Conservation (phyloP, 108 stramenopile genomes). For the Fragilariopsis cylindrus region DNA sequence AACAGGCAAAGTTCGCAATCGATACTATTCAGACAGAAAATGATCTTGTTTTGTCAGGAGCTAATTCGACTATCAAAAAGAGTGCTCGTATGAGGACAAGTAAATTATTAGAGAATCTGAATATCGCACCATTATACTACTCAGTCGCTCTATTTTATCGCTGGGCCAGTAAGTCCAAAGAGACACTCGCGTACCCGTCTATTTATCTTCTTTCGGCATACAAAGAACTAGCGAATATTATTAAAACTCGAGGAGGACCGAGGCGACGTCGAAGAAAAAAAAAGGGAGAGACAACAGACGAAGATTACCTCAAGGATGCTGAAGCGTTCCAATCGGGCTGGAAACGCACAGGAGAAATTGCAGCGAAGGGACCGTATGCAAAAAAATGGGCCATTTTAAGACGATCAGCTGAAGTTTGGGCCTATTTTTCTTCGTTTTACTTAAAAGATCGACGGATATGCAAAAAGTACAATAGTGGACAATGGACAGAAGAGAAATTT, state of each 20-base stretch:
- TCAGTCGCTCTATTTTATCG: conserved; percentile 70
- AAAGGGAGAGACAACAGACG: conserved; percentile 31
- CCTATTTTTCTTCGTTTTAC: conserved; percentile 86
- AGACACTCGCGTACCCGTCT: conserved; percentile 29
- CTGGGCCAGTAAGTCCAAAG: conserved; percentile 66
- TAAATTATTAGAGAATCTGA: conserved; percentile 67
- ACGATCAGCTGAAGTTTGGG: conserved; percentile 89
- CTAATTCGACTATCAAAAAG: conserved; percentile 51
- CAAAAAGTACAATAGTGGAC: conserved; percentile 69
- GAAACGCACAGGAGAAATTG: conserved; percentile 87
- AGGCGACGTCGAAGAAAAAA: conserved; percentile 19
- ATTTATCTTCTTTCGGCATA: conserved; percentile 40
- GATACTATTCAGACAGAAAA: conserved; percentile 1
- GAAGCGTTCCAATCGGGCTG: conserved; percentile 81
- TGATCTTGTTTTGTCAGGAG: conserved; percentile 34
- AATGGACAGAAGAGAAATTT: conserved; percentile 72
- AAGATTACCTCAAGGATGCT: conserved; percentile 67
- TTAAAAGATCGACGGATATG: conserved; percentile 77
- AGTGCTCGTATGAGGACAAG: conserved; percentile 49
- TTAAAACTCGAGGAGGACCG: conserved; percentile 39
- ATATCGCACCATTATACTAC: conserved; percentile 86
- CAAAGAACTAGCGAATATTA: conserved; percentile 50
- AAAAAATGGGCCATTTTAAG: conserved; percentile 79
- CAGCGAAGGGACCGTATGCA: conserved; percentile 68
- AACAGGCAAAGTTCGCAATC: not conserved